These are phyloP conservation scores for Cyanidium caldarium DNA, from an alignment of 23 red algal genomes.

Conservation along the genomic window DNA sequence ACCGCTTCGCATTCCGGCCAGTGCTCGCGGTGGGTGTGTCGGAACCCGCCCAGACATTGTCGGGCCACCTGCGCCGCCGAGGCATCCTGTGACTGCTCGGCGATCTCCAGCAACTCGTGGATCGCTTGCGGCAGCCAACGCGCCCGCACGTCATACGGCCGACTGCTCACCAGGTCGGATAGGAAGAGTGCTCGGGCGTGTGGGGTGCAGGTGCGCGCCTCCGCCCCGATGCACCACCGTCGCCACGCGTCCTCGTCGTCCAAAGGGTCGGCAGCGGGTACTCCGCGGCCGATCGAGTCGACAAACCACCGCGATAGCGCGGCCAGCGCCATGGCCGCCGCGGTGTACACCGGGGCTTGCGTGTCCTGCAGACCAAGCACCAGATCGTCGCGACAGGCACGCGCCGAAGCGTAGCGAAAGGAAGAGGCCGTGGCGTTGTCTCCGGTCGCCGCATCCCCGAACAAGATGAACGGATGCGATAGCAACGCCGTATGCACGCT, in stretches of 20 bases:
- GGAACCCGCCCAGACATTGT: neutral
- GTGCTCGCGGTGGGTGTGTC: neutral
- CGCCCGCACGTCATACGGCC: neutral
- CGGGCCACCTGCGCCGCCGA: neutral
- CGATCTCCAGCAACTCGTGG: neutral
- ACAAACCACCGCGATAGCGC: neutral
- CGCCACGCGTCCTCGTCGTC: neutral
- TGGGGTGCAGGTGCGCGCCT: neutral
- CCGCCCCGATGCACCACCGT: neutral
- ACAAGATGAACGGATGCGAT: neutral
- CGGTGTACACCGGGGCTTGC: neutral
- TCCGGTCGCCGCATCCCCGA: neutral
- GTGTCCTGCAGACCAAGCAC: neutral
- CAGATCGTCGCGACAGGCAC: neutral
- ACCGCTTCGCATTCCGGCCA: neutral
- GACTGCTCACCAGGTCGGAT: neutral
- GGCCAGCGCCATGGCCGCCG: neutral
- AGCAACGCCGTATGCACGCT: neutral
- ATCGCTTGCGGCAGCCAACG: neutral
- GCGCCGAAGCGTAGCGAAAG: too few species aligned
- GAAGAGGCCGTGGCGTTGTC: neutral
- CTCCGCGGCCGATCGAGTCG: too few species aligned
- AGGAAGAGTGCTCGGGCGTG: neutral
- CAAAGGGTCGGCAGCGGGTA: neutral
- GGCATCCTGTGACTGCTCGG: neutral